Base-by-base conservation (phyloP, 352 stramenopile genomes). In the Pythium sukuiense region DNA sequence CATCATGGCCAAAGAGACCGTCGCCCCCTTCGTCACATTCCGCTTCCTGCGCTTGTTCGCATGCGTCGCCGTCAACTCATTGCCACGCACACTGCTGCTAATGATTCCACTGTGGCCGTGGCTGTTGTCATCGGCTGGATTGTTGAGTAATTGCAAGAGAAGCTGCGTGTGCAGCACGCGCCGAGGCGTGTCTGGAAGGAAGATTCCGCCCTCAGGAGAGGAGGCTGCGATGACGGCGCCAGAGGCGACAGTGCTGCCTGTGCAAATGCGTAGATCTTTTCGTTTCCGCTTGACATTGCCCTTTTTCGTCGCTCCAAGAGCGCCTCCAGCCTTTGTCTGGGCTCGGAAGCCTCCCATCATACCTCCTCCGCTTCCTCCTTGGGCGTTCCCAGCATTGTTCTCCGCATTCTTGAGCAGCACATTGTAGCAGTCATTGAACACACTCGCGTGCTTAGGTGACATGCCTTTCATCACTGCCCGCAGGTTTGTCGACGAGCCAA, bases 181-280 rank as follows among this genome's bases (percentile, higher is more conserved):
- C 14, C 86, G 73, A 16, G 86, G 86, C 1, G 86, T 93, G 30
- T 92, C 84, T 0, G 86, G 86, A 48, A 95, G 68, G 65, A 88
- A 92, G 74, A 95, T 92, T 37, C 83, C 83, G 16, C 67, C 83
- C 27, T 90, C 79, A 12, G 61, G 63, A 14, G 64, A 57, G 8
- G 70, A 72, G 12, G 59, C 20, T 24, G 20, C 32, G 2, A 30
- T 27, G 2, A 24, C 30, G 4, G 35, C 13, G 6, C 18, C 43
- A 7, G 43, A 24, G 7, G 65, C 57, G 6, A 63, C 72, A 2
- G 29, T 11, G 30, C 5, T 45, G 16, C 74, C 77, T 4, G 86
- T 95, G 65, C 81, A 93, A 32, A 93, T 90, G 52, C 84, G 82
- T 26, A 95, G 68, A 60, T 95, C 86, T 74, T 95, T 93, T 35